phyloP scores from a whole-genome alignment of 768 basidiomycete genomes.

The Udeniomyces megalosporus region DNA sequence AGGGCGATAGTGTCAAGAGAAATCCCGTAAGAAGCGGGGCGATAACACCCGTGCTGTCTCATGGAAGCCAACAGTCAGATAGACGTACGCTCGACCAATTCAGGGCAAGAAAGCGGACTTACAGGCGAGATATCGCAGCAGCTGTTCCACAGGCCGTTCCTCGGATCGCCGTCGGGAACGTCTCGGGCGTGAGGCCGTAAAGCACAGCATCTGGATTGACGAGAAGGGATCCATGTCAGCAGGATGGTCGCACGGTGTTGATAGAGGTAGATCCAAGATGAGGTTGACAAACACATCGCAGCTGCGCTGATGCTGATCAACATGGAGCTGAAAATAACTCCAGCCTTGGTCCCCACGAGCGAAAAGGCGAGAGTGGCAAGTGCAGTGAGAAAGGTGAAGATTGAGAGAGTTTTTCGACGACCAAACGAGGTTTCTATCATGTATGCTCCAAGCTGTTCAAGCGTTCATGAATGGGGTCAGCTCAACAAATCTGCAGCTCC shows the following conservation, averaged over 20 bases:
- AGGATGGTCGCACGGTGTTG: too few species aligned
- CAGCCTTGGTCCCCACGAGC: constrained; percentile 40
- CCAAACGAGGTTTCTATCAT: constrained; percentile 56
- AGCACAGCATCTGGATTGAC: constrained; percentile 17
- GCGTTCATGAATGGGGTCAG: not conserved
- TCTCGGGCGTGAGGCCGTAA: constrained; percentile 61
- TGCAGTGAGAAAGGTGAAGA: constrained; percentile 38
- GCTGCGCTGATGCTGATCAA: constrained; percentile 64
- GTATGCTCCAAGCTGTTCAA: constrained; percentile 58
- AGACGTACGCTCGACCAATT: too few species aligned
- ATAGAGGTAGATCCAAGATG: too few species aligned
- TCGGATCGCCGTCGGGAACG: constrained; percentile 67
- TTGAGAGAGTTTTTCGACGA: constrained; percentile 47
- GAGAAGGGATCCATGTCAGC: too few species aligned
- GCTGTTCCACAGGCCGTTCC: constrained; percentile 81
- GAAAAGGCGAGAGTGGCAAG: constrained; percentile 57
- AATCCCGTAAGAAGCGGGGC: constrained; percentile 64
- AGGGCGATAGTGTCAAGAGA: constrained; percentile 48
- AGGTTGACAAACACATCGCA: constrained; percentile 33
- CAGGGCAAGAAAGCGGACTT: constrained; percentile 23
- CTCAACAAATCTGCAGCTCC: not conserved
- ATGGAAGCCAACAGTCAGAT: not conserved
- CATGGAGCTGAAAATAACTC: constrained; percentile 52
- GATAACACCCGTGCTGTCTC: constrained; percentile 64
- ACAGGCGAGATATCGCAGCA: constrained; percentile 71